A percentile compares a stretch with the other conserved stretches of the same genome.
Evolutionary conservation across 306 rosid species (phyloP).

Genomic region (Fragaria nilgerrensis): DNA sequence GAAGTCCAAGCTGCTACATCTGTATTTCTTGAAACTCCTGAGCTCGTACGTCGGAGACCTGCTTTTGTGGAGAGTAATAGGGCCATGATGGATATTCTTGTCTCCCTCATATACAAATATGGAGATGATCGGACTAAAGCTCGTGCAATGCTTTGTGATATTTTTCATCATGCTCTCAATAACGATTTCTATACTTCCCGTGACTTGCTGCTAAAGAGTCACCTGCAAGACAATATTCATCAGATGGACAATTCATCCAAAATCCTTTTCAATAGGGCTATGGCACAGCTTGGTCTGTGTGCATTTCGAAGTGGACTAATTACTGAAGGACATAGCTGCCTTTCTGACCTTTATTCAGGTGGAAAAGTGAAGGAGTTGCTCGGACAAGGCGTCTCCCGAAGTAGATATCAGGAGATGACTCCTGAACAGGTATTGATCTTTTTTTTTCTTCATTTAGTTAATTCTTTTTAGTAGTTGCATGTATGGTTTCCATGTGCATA

Average conservation of each 20-base stretch:
- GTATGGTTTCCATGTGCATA: neutral
- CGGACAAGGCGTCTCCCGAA: constrained; percentile 92
- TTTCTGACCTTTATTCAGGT: constrained; percentile 84
- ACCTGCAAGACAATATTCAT: constrained; percentile 79
- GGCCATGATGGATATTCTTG: constrained; percentile 73
- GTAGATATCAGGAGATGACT: constrained; percentile 86
- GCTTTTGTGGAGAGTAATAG: constrained; percentile 70
- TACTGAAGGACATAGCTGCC: constrained; percentile 79
- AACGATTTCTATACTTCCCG: constrained; percentile 78
- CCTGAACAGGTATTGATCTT: constrained; percentile 72
- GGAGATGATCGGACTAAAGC: constrained; percentile 94
- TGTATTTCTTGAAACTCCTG: constrained; percentile 74
- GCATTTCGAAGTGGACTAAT: constrained; percentile 74
- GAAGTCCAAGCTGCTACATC: constrained; percentile 55
- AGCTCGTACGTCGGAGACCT: constrained; percentile 70
- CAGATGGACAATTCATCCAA: constrained; percentile 86
- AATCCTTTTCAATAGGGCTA: constrained; percentile 86
- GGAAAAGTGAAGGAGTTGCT: constrained; percentile 93
- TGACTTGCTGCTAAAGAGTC: constrained; percentile 88
- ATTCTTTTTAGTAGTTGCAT: neutral
- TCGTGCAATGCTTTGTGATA: constrained; percentile 94
- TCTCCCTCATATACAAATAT: constrained; percentile 63
- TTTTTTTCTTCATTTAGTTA: neutral
- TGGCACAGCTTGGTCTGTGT: constrained; percentile 89
- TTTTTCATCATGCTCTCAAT: constrained; percentile 79